Percentiles rank a stretch among this genome's conserved stretches.
These are phyloP conservation scores for Lodderomyces pseudojiufengensis DNA, from an alignment of 1,139 yeast species.

Conservation along the genomic window DNA sequence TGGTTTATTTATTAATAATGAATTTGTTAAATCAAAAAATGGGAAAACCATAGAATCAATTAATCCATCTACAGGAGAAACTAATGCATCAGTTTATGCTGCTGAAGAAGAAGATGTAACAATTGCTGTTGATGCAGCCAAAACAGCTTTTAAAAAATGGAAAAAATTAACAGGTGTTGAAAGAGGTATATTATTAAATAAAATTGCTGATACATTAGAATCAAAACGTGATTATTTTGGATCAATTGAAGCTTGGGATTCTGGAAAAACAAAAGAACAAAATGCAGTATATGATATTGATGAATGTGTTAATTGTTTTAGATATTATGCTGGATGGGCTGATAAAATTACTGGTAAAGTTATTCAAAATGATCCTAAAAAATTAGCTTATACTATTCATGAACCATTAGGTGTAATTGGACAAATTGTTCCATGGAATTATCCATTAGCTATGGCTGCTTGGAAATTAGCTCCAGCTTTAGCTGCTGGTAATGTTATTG, in stretches of 20 bases:
- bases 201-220: slow-evolving; percentile 60
- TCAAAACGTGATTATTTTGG: slow-evolving; percentile 55
- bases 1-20: slow-evolving; percentile 80
- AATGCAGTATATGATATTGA: slow-evolving; percentile 56
- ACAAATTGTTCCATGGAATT: slow-evolving; percentile 68
- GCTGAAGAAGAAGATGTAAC: slow-evolving; percentile 73
- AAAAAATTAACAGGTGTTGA: slow-evolving; percentile 43
- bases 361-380: slow-evolving; percentile 62
- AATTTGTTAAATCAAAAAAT: slow-evolving; percentile 59
- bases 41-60: slow-evolving; percentile 63
- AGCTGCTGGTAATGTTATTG: slow-evolving; percentile 65
- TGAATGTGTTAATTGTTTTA: slow-evolving; percentile 53
- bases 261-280: slow-evolving; percentile 64
- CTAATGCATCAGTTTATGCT: slow-evolving; percentile 60
- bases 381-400: slow-evolving; percentile 73
- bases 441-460: slow-evolving; percentile 56
- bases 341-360: slow-evolving; percentile 73
- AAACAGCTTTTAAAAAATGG: slow-evolving; percentile 61
- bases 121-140: slow-evolving; percentile 71
- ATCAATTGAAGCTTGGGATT: slow-evolving; percentile 74
- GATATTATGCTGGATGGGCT: slow-evolving; percentile 82
- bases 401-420: slow-evolving; percentile 84
- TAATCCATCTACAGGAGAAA: slow-evolving; percentile 67
- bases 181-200: slow-evolving; percentile 53
- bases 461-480: slow-evolving; percentile 63